Evolutionary conservation across 106 monocot genomes (phyloP).

Genomic region (Dendrobium nobile): DNA sequence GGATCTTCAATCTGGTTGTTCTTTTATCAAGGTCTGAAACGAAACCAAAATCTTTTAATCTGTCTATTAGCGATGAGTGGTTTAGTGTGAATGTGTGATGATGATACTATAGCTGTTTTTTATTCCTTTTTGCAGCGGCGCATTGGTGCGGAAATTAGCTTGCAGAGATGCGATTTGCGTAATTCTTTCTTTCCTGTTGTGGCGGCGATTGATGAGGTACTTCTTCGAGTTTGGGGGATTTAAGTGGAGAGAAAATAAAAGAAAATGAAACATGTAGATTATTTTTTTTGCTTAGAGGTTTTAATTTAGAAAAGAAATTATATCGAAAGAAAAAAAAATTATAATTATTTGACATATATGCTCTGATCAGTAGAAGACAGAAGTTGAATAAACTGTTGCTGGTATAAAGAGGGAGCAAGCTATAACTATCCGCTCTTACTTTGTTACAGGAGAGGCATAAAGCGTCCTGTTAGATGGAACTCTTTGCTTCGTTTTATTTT

Average conservation of each 20-base stretch:
- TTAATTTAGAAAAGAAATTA: neutral
- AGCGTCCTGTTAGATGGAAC: neutral
- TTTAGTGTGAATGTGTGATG: neutral
- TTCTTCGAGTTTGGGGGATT: neutral
- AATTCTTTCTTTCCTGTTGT: neutral
- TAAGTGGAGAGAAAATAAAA: neutral
- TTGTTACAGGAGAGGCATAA: neutral
- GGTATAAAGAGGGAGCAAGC: too few relatives aligned
- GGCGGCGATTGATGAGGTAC: constrained; percentile 4
- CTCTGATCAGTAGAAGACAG: too few relatives aligned
- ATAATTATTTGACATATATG: neutral
- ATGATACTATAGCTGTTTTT: neutral
- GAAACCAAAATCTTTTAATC: neutral
- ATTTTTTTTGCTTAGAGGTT: neutral
- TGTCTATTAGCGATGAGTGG: neutral
- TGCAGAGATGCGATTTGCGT: neutral
- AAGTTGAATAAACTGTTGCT: too few relatives aligned
- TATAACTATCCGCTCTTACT: neutral
- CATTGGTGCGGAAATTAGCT: neutral
- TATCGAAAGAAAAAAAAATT: neutral
- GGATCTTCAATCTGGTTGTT: neutral
- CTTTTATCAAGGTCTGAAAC: constrained; percentile 1
- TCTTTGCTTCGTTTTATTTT: neutral
- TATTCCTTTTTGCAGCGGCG: neutral
- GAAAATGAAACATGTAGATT: neutral